These are phyloP conservation scores for Jackrogersella minutella DNA, from an alignment of 495 filamentous ascomycete genomes.

Conservation along the genomic window DNA sequence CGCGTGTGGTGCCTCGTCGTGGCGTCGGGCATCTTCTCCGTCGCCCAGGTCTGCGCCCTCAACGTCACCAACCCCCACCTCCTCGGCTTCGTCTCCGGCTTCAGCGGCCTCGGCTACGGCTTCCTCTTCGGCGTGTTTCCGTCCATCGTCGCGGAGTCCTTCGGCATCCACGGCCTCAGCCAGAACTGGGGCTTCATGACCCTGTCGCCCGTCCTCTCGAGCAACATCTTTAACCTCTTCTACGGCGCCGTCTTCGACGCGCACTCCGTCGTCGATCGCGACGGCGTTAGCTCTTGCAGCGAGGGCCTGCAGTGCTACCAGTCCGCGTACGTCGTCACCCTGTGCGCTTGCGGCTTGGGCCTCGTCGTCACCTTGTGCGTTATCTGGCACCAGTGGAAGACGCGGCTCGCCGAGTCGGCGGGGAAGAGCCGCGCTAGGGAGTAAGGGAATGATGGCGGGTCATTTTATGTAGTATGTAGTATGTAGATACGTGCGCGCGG, in stretches of 20 bases:
- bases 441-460: background rate
- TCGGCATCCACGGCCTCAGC: conserved; percentile 86
- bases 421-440: conserved; percentile 43
- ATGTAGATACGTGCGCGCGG: too few species aligned
- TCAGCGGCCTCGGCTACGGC: conserved; percentile 91
- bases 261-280: conserved; percentile 71
- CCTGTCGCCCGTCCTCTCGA: conserved; percentile 80
- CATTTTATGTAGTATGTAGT: background rate
- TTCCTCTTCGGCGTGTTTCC: conserved; percentile 96
- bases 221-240: conserved; percentile 90
- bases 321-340: conserved; percentile 83
- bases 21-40: conserved; percentile 77
- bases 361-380: conserved; percentile 75
- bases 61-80: conserved; percentile 81
- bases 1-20: conserved; percentile 89
- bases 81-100: conserved; percentile 77
- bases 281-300: conserved; percentile 76
- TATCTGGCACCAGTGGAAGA: conserved; percentile 69
- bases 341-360: conserved; percentile 74
- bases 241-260: conserved; percentile 84
- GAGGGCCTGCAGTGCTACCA: conserved; percentile 85
- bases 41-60: conserved; percentile 81
- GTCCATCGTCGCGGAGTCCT: conserved; percentile 87
- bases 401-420: conserved; percentile 44
- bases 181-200: conserved; percentile 98